Base-by-base conservation (phyloP, 2,329 filamentous ascomycete species). In the Pseudopithomyces chartarum region DNA sequence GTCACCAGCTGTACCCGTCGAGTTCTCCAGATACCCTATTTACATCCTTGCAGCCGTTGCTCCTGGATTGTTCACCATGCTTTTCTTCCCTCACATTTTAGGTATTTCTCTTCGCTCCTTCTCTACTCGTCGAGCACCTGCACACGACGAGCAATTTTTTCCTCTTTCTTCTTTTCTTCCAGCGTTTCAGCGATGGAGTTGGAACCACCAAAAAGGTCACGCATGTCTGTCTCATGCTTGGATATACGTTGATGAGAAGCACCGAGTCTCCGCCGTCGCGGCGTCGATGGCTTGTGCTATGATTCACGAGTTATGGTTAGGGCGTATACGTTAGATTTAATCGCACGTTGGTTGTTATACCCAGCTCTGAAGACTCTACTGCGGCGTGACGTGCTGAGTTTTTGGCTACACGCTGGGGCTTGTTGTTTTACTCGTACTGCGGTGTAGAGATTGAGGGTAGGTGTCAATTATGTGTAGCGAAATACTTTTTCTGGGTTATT, bases 101-200 rank as follows among this genome's bases (percentile, higher is more conserved):
- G 17, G 17, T 19, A 19, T 32, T 7, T 8, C 19, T 32, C 13
- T 19, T 26, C 22, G 6, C 6, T 3, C 15, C 6, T 29, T 17
- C 13, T 43, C 15, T 33, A 46, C 43, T 3, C 20, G n/a, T 12
- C 12, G 34, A 26, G 33, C 5, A 13, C 11, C 8, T 33, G 15
- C 20, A n/a, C 33, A 13, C 15, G 26, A 29, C 26, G 26, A 29
- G 8, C 26, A 8, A 5, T 4, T 29, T 29, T 29, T n/a, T 17
- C n/a, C 19, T 13, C 34, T 29, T n/a, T 23, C 20, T 6, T n/a
- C 10, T 47, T 12, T 29, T 47, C 17, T 23, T 32, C 22, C 7
- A 38, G 47, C 47, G 34, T 19, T 40, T 39, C 47, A 50, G 47
- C 47, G 33, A 48, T 32, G 33, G 44, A 19, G 29, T 47, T 36